Conservation (phyloP, 257 asterid genomes). For the Haberlea rhodopensis region DNA sequence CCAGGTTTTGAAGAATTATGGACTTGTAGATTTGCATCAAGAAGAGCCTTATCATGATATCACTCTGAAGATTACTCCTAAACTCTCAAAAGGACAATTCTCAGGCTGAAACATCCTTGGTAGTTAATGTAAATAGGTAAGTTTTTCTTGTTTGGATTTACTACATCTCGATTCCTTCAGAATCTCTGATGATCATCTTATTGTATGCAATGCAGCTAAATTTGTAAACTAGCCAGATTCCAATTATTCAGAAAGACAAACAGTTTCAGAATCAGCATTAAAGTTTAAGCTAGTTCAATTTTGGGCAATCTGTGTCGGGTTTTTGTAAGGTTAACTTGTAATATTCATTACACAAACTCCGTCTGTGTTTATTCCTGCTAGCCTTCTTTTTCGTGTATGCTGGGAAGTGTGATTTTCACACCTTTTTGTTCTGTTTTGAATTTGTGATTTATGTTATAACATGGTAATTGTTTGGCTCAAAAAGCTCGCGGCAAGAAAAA, state of each 20-base stretch:
- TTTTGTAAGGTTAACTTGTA: not conserved
- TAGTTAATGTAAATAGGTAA: conserved; percentile 35
- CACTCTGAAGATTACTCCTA: conserved; percentile 50
- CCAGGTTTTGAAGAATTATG: conserved; percentile 66
- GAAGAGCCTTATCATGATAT: conserved; percentile 54
- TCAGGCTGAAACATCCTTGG: conserved; percentile 26
- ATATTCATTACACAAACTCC: too few species aligned
- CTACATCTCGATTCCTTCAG: not conserved
- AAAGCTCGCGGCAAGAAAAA: too few species aligned
- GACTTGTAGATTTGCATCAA: conserved; percentile 55
- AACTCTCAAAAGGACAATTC: conserved; percentile 54
- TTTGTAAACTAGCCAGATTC: not conserved
- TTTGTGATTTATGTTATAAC: too few species aligned
- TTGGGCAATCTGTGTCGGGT: not conserved
- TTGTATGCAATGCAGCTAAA: not conserved
- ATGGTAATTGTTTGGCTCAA: too few species aligned
- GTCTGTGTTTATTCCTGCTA: not conserved
- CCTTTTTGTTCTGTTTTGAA: too few species aligned
- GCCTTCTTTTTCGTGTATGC: too few species aligned
- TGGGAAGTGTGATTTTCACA: too few species aligned
- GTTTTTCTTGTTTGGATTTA: not conserved
- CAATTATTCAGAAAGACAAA: not conserved
- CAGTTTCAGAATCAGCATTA: not conserved
- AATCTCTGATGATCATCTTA: not conserved
- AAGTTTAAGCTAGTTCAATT: not conserved